Percentiles rank a stretch among this genome's conserved stretches.
Conservation (phyloP, 1,139 yeast species). For the Saccharomyces hybrid region DNA sequence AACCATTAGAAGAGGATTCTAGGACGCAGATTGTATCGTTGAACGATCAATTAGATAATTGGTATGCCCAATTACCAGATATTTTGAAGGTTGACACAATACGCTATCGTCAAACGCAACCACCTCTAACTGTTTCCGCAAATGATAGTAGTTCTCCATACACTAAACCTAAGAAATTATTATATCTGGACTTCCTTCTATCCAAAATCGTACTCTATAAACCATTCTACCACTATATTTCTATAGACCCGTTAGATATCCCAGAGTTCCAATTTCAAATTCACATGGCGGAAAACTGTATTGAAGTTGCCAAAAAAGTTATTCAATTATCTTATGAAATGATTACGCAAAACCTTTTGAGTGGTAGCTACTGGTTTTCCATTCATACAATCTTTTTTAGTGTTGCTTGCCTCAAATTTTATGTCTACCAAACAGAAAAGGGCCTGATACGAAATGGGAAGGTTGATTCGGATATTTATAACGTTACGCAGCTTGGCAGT, state of each 20-base stretch:
- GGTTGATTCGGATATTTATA: slow-evolving; percentile 45
- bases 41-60: slow-evolving; percentile 58
- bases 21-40: slow-evolving; percentile 49
- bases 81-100: slow-evolving; percentile 39
- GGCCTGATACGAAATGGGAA: slow-evolving; percentile 50
- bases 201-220: slow-evolving; percentile 63
- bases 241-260: slow-evolving; percentile 9
- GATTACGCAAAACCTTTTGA: slow-evolving; percentile 58
- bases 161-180: slow-evolving; percentile 52
- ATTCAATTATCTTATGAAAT: slow-evolving; percentile 70
- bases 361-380: slow-evolving; percentile 87
- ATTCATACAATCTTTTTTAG: slow-evolving; percentile 81
- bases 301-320: slow-evolving; percentile 71
- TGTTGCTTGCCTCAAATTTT: slow-evolving; percentile 73
- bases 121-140: slow-evolving; percentile 3
- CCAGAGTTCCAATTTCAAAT: slow-evolving; percentile 39
- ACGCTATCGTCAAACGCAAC: slow-evolving; percentile 35
- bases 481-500: slow-evolving; percentile 66
- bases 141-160: slow-evolving; percentile 38
- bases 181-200: slow-evolving; percentile 58
- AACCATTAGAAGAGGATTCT: slow-evolving; percentile 9
- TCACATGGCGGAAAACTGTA: slow-evolving; percentile 59
- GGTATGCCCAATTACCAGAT: slow-evolving; percentile 62
- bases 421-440: slow-evolving; percentile 37
- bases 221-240: slow-evolving; percentile 56